These are phyloP conservation scores for Mollisia scopiformis DNA, from an alignment of 2,329 filamentous ascomycete species.

Conservation along the genomic window DNA sequence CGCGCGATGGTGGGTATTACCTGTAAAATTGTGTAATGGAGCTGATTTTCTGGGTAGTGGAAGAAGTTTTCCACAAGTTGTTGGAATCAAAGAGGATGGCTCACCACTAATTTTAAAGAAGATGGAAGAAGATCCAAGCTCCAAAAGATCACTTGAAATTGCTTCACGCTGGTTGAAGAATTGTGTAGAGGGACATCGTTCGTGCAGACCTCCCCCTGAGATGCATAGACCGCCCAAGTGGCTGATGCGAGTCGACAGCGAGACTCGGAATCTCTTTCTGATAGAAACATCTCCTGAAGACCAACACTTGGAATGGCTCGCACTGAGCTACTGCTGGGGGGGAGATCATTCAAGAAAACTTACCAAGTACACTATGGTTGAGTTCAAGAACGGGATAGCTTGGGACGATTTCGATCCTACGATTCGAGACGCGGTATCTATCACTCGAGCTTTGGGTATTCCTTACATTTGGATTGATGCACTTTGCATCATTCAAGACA, in stretches of 20 bases:
- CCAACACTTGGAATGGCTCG: conserved; percentile 19
- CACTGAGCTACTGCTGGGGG: conserved; percentile 21
- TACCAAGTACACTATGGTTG: conserved; percentile 9
- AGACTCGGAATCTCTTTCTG: conserved; percentile 20
- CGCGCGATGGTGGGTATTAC: conserved; percentile 13
- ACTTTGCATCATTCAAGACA: conserved; percentile 18
- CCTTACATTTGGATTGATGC: conserved; percentile 23
- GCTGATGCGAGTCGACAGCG: conserved; percentile 17
- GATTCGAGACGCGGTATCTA: conserved; percentile 17
- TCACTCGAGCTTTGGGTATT: conserved; percentile 19
- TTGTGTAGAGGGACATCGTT: conserved; percentile 16
- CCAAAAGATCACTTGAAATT: conserved; percentile 15
- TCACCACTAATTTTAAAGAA: conserved; percentile 19
- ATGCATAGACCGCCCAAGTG: conserved; percentile 22
- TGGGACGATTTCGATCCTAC: conserved; percentile 15
- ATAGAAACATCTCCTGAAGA: conserved; percentile 16
- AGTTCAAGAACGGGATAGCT: conserved; percentile 15
- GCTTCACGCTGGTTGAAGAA: conserved; percentile 18
- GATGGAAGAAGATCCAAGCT: conserved; percentile 16
- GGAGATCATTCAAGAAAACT: conserved; percentile 18
- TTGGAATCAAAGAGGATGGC: conserved; percentile 18
- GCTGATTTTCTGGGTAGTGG: conserved; percentile 13
- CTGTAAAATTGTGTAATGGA: conserved; percentile 10
- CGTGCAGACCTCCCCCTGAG: conserved; percentile 16
- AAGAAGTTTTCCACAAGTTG: conserved; percentile 12